Base-by-base conservation (phyloP, 2,329 filamentous ascomycete species). In the Penicillium sp. region DNA sequence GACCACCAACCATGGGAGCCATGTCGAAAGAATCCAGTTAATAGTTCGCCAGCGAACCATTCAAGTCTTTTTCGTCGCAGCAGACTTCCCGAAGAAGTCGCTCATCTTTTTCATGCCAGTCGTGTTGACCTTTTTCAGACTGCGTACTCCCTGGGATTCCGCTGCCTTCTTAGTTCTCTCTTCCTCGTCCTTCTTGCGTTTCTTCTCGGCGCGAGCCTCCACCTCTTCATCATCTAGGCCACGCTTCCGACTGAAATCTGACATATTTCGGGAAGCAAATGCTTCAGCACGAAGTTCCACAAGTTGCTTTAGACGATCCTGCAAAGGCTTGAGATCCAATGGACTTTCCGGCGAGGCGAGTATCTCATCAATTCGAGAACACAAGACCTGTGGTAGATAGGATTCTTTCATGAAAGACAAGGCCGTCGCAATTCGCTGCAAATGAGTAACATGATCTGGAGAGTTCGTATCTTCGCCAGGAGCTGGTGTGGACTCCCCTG, bases 101-200 rank as follows among this genome's bases (percentile, higher is more conserved):
- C 89, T 96, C 82, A 99, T 82, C 78, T 97, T 99, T 81, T 89
- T 94, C 94, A 99, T 99, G 1, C 94, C 94, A 20, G 75, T 83
- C 0, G 88, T 92, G 73, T 97, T 89, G 43, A 92, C 92, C 75
- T 97, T 99, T 69, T 88, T 88, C 65, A 99, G 70, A 43, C 92
- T 82, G 67, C 85, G 86, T 1, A 96, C 84, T 0, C 84, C 92
- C 25, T 85, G 80, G 56, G 88, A 94, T 73, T 89, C 82, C 22
- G 77, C 78, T 2, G 82, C 83, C 74, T 95, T 92, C 73, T 86
- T 92, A 70, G 84, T 87, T 75, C 87, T 88, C 53, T 96, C 92
- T 53, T 96, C 92, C 55, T 96, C 92, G 45, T 96, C 91, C 73
- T 87, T 84, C 69, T 86, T 92, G 39, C 87, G 79, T 76, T 88